phyloP scores from a whole-genome alignment of 1,284 basidiomycete species.

The Meira nashicola region DNA sequence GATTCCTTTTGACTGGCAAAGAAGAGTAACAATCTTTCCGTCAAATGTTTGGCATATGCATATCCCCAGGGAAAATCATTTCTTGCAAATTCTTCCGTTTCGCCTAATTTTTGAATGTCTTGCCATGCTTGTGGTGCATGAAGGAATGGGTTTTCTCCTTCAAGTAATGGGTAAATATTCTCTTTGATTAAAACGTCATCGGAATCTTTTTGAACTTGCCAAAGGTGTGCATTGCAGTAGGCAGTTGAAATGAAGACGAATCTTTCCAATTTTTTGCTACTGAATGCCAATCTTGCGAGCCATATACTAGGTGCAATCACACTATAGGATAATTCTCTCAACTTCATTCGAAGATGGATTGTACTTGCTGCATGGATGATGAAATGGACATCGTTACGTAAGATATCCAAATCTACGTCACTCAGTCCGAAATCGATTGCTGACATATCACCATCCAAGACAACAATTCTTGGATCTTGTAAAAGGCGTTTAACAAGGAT shows the following conservation, averaged over 20 bases:
- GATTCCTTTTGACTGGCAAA: neutral
- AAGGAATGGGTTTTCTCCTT: conserved; percentile 1
- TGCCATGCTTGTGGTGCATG: neutral
- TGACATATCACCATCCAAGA: neutral
- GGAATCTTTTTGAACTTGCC: neutral
- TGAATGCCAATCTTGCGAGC: neutral
- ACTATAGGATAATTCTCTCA: neutral
- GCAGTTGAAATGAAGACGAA: conserved; percentile 2
- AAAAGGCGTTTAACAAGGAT: neutral
- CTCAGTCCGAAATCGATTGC: neutral
- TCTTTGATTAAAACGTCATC: conserved; percentile 1
- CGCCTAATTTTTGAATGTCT: neutral
- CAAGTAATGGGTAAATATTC: neutral
- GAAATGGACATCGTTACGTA: neutral
- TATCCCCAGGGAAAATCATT: neutral
- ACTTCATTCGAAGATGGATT: conserved; percentile 1
- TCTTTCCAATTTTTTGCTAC: neutral
- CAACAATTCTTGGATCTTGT: neutral
- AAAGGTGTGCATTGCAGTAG: conserved; percentile 1
- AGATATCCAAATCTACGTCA: neutral
- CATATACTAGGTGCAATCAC: neutral
- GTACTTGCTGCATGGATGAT: neutral
- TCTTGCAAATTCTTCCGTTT: neutral
- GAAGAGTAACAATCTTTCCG: neutral
- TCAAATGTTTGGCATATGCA: conserved; percentile 2